These are phyloP conservation scores for Kondoa subrosea DNA, from an alignment of 768 basidiomycete genomes.

Conservation along the genomic window DNA sequence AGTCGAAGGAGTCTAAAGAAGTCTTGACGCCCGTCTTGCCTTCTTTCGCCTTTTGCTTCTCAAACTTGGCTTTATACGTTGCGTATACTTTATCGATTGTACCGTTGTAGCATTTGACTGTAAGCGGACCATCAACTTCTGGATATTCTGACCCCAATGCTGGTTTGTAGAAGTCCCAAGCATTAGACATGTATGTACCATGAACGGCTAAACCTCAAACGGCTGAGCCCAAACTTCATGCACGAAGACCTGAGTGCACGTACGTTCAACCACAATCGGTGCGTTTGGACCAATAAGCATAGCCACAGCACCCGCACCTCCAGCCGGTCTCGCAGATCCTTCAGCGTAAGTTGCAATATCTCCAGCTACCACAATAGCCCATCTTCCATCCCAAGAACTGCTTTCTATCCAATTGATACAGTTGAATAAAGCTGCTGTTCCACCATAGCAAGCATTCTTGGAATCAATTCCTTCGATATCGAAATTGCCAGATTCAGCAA, in stretches of 20 bases:
- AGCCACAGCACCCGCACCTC: constrained; percentile 89
- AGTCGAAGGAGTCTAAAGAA: constrained; percentile 55
- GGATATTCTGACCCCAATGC: constrained; percentile 88
- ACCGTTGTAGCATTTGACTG: constrained; percentile 83
- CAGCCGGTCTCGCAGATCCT: constrained; percentile 82
- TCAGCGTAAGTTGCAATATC: constrained; percentile 98
- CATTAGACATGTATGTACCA: constrained; percentile 92
- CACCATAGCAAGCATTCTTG: constrained; percentile 98
- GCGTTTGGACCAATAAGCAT: constrained; percentile 93
- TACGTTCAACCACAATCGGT: constrained; percentile 84
- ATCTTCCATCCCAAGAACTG: constrained; percentile 88
- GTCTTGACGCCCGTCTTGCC: constrained; percentile 30
- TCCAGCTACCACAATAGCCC: constrained; percentile 88
- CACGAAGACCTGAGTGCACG: constrained; percentile 32
- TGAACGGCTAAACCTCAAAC: constrained; percentile 53
- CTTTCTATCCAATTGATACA: constrained; percentile 96
- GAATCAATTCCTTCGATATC: constrained; percentile 98
- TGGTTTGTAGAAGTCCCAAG: constrained; percentile 91
- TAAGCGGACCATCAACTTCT: constrained; percentile 90
- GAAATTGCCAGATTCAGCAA: constrained; percentile 74
- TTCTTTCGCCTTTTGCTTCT: constrained; percentile 36
- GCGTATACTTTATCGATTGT: constrained; percentile 81
- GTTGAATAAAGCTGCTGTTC: constrained; percentile 96
- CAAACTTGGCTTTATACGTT: constrained; percentile 64
- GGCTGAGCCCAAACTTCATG: not conserved